phyloP scores from a whole-genome alignment of 176 grass and related monocot genomes.

The Zea luxurians region DNA sequence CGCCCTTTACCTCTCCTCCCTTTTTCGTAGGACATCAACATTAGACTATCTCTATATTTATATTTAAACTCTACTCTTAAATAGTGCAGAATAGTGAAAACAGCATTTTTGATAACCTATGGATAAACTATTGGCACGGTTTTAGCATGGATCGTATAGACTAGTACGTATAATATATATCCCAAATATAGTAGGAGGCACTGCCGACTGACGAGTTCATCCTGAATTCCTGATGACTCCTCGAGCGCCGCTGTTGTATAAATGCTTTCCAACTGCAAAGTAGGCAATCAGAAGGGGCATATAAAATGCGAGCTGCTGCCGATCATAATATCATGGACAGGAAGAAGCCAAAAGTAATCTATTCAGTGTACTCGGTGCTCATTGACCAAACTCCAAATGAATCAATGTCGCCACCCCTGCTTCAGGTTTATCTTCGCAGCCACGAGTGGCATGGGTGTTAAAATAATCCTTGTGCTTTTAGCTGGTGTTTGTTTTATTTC shows the following conservation, averaged over 20 bases:
- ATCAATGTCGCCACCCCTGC: neutral
- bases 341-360: slow-evolving; percentile 1
- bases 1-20: no score
- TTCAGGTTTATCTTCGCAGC: neutral
- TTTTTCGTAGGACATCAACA: no score
- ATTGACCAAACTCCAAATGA: slow-evolving; percentile 32
- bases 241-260: neutral
- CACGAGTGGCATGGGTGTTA: slow-evolving; percentile 1
- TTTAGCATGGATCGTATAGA: no score
- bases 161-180: no score
- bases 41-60: no score
- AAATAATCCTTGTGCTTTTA: no score
- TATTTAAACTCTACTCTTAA: no score
- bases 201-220: neutral
- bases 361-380: slow-evolving; percentile 14
- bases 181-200: neutral
- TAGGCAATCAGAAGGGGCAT: neutral
- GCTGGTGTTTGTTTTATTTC: no score
- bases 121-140: no score
- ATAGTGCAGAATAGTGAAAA: no score
- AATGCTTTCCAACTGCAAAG: slow-evolving; percentile 26
- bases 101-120: no score
- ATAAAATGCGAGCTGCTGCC: neutral
- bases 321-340: neutral
- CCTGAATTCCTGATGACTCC: neutral